Base-by-base conservation (phyloP, 225 moss, liverwort and hornwort genomes). In the Marchantia paleacea region DNA sequence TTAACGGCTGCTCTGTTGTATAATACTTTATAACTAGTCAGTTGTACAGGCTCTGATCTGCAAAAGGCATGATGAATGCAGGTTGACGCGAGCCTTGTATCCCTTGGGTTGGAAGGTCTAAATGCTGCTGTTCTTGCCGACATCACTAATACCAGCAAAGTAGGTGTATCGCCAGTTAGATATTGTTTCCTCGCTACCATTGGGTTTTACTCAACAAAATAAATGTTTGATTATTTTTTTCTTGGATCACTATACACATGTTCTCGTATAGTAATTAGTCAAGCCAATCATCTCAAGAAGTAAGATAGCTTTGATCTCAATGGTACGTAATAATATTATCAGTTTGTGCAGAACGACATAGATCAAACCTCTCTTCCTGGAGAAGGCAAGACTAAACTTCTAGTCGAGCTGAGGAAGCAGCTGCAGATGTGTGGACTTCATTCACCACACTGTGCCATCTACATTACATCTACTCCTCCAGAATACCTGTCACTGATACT, bases 361-460 rank as follows among this genome's bases (percentile, higher is more conserved):
- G 28, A 51, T 0, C 47, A 25, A 26, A 22, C 25, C 25, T 62
- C 12, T 29, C 10, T 48, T 48, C 77, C 61, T 25, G 86, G 81
- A 72, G 92, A 92, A 85, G 91, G 91, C 68, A 91, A 90, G 78
- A 90, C 89, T 73, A 91, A 84, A 52, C 74, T 99, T 72, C 75
- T 99, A 28, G 88, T 86, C 78, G 92, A 95, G 72, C 90, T 99
- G 71, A 90, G 95, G 48, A 95, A 92, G 88, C 94, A 94, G 78
- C 69, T 99, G 65, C 91, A 94, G 64, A 90, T 95, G 78, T 95
- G 99, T 50, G 99, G 99, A 68, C 81, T 92, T 55, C 87, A 91
- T 48, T 80, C 89, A 52, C 92, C 95, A 39, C 82, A 90, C 24
- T 84, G 81, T 72, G 88, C 95, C 64, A 85, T 95, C 76, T 99